phyloP scores from a whole-genome alignment of 371 early-diverging fungal genomes.

The Conidiobolus coronatus region DNA sequence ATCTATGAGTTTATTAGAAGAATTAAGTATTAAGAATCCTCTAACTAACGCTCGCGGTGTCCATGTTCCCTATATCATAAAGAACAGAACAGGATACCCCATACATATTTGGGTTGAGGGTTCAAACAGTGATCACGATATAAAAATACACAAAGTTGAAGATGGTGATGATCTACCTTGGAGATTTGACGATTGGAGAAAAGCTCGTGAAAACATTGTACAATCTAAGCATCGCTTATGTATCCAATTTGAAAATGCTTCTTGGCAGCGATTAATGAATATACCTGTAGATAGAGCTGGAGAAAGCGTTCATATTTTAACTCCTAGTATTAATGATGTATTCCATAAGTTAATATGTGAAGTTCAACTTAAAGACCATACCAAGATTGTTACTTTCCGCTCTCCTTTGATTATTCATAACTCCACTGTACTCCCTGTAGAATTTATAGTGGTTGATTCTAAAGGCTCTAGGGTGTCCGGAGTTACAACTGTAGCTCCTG shows the following conservation, averaged over 20 bases:
- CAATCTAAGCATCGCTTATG: conserved; percentile 45
- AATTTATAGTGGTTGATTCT: conserved; percentile 49
- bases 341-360: conserved; percentile 71
- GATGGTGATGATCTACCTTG: conserved; percentile 62
- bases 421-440: conserved; percentile 48
- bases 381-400: conserved; percentile 81
- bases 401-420: conserved; percentile 67
- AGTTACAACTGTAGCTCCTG: conserved; percentile 27
- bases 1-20: conserved; percentile 21
- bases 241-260: conserved; percentile 59
- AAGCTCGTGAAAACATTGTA: conserved; percentile 48
- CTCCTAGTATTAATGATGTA: conserved; percentile 52
- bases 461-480: conserved; percentile 23
- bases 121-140: conserved; percentile 21
- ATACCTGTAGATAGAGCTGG: conserved; percentile 78
- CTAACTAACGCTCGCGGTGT: conserved; percentile 9
- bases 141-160: conserved; percentile 33
- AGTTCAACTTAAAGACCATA: conserved; percentile 54
- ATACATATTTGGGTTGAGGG: conserved; percentile 73
- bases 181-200: conserved; percentile 92
- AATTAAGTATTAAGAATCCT: background rate
- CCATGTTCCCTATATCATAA: conserved; percentile 51
- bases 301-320: conserved; percentile 39
- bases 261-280: conserved; percentile 76
- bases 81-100: conserved; percentile 74